These are phyloP conservation scores for Leccinum truebloodii DNA, from an alignment of 768 basidiomycete genomes.

Conservation along the genomic window DNA sequence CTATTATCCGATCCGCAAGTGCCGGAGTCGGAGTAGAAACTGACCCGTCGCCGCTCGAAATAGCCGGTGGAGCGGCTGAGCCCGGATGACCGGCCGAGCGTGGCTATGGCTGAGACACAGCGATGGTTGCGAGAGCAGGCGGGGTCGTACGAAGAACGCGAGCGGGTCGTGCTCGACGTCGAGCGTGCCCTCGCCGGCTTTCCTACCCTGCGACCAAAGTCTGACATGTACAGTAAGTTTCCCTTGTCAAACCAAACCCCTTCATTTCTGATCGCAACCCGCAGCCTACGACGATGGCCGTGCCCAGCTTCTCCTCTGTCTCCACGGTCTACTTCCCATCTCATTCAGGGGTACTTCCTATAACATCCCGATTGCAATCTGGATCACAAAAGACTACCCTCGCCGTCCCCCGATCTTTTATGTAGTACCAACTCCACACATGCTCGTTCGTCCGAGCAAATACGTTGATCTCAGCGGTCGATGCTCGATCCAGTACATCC, in stretches of 20 bases:
- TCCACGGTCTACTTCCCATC: slow-evolving; percentile 92
- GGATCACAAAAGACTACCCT: slow-evolving; percentile 87
- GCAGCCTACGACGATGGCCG: slow-evolving; percentile 94
- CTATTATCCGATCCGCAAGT: not conserved
- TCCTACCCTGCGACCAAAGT: slow-evolving; percentile 68
- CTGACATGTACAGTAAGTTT: slow-evolving; percentile 73
- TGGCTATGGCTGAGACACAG: slow-evolving; percentile 37
- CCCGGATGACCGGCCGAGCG: not conserved
- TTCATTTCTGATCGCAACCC: slow-evolving; percentile 7
- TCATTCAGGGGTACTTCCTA: slow-evolving; percentile 72
- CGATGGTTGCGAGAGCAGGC: slow-evolving; percentile 70
- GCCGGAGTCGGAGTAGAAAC: slow-evolving; percentile 16
- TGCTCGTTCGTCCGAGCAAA: slow-evolving; percentile 80
- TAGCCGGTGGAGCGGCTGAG: not conserved
- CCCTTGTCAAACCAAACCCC: slow-evolving; percentile 1
- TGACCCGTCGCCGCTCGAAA: slow-evolving; percentile 15
- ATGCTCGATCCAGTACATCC: slow-evolving; percentile 67
- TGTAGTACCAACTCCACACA: slow-evolving; percentile 88
- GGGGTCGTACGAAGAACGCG: slow-evolving; percentile 52
- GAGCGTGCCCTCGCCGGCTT: slow-evolving; percentile 56
- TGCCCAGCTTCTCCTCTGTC: slow-evolving; percentile 84
- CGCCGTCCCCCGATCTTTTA: slow-evolving; percentile 79
- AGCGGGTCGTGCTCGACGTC: slow-evolving; percentile 64
- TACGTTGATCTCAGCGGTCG: slow-evolving; percentile 81
- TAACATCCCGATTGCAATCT: slow-evolving; percentile 91